These are phyloP conservation scores for Eucalyptus curtisii DNA, from an alignment of 345 rosid genomes.

Conservation along the genomic window DNA sequence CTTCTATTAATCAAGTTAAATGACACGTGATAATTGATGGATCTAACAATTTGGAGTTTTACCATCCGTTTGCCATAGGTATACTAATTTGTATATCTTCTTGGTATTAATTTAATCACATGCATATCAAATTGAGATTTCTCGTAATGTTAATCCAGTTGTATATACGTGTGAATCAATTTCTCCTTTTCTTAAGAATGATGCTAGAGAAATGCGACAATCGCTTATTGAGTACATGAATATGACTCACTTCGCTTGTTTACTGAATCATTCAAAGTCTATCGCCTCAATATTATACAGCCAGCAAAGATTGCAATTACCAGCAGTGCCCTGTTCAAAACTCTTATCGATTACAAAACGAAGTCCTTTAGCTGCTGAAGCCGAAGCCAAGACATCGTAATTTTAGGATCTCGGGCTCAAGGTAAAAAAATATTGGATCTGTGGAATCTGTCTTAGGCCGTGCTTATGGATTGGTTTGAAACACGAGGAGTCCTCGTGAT, in stretches of 20 bases:
- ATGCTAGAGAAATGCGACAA: background rate
- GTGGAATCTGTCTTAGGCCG: background rate
- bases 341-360: background rate
- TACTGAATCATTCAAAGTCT: background rate
- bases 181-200: background rate
- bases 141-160: fast-evolving
- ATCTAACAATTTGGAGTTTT: fast-evolving
- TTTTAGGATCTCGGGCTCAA: background rate
- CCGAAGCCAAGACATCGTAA: background rate
- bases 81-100: no score
- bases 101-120: no score
- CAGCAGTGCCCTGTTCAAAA: background rate
- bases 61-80: fast-evolving
- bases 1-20: fast-evolving
- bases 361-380: background rate
- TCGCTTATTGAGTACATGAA: background rate
- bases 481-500: background rate
- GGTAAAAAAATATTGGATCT: background rate
- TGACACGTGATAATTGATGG: fast-evolving
- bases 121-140: no score
- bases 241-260: background rate
- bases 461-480: background rate
- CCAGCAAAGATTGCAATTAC: background rate
- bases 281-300: background rate
- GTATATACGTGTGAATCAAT: background rate